Evolutionary conservation across 169 alveolate species (phyloP), one percentile per base, ranked within the genome.

Genomic region (Fabrea salina): DNA sequence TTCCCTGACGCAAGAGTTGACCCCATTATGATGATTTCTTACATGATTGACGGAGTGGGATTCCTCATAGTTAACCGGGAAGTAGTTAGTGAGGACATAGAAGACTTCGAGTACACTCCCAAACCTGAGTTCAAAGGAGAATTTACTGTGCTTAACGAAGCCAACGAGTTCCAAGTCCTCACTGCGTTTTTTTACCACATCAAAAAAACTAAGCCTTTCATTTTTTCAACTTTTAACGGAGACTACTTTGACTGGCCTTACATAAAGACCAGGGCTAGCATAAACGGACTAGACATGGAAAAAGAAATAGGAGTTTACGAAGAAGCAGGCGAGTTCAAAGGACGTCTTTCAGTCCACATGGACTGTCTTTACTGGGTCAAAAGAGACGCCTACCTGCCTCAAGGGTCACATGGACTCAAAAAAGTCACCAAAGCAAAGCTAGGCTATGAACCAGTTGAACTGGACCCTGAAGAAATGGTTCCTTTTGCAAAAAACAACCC

Each of bases 341-440:
- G 98, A 49, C 86, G 97, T 78, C 93, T 89, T 72, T 84, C 95
- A 22, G 86, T 96, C 22, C 99, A 98, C 80, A 90, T 98, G 88
- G 99, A 98, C 90, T 98, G 99, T 86, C 93, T 97, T 79, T 95
- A 96, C 76, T 98, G 99, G 99, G 99, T 98, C 50, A 97, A 97
- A 84, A 91, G 99, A 75, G 99, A 98, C 90, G 98, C 99, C 25
- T 98, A 97, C 83, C 91, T 97, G n/a, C 99, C 99, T 1, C 94
- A 95, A 88, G 99, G 99, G 68, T 91, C 96, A 39, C 86, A 81
- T 61, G 96, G 97, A 41, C 86, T 97, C 33, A 98, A 98, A 86
- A 98, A 98, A 33, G 99, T 98, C 40, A 97, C 99, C 43, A 95
- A 96, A 67, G 98, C 98, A 54, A 98, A 98, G 91, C 90, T 98